Evolutionary conservation across 1,139 yeast genomes (phyloP).

Genomic region (Yamadazyma oceani): DNA sequence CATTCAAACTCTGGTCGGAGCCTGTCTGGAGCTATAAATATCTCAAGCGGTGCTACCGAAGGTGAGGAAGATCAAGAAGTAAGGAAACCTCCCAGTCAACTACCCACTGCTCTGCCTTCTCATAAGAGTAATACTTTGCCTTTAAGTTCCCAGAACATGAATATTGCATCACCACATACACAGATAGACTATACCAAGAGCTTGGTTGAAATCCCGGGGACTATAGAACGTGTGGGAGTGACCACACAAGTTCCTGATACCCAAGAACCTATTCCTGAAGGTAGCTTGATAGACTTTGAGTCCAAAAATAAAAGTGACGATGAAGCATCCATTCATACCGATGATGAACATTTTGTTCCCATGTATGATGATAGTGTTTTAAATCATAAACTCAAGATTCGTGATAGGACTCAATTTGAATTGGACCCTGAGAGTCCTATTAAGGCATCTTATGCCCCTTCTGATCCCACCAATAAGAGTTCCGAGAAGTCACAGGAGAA

Average conservation of each 20-base stretch:
- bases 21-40: too few species aligned
- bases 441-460: conserved; percentile 5
- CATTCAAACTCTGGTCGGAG: not conserved
- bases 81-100: too few species aligned
- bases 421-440: conserved; percentile 8
- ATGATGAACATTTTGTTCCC: conserved; percentile 19
- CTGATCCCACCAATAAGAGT: too few species aligned
- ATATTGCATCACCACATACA: not conserved
- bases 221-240: conserved; percentile 13
- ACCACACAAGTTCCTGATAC: conserved; percentile 19
- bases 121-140: too few species aligned
- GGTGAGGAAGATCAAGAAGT: too few species aligned
- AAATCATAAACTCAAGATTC: conserved; percentile 11
- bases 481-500: conserved; percentile 3
- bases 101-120: too few species aligned
- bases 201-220: conserved; percentile 17
- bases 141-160: not conserved
- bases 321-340: conserved; percentile 14
- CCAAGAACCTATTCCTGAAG: conserved; percentile 14
- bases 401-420: not conserved
- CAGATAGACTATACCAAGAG: conserved; percentile 2
- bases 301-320: not conserved
- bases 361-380: conserved; percentile 17
- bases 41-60: too few species aligned
- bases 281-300: conserved; percentile 2